These are phyloP conservation scores for Crucihimalaya himalaica DNA, from an alignment of 345 rosid species.

Conservation along the genomic window DNA sequence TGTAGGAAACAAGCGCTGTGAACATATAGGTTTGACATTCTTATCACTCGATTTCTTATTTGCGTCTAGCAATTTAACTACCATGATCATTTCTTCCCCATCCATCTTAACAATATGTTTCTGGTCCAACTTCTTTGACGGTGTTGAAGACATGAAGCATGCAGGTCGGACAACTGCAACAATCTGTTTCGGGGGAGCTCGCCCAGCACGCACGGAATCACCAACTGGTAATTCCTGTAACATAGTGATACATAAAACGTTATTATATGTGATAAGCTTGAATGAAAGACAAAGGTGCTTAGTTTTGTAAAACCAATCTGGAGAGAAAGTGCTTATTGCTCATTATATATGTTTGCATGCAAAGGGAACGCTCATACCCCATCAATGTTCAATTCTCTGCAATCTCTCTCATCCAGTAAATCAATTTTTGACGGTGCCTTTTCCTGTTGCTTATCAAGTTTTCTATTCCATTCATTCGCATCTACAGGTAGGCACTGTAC, in stretches of 20 bases:
- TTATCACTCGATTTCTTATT: constrained; percentile 4
- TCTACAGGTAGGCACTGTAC: constrained; percentile 49
- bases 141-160: constrained; percentile 41
- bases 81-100: constrained; percentile 53
- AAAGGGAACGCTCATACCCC: constrained; percentile 50
- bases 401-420: constrained; percentile 50
- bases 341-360: background rate
- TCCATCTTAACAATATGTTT: constrained; percentile 50
- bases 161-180: constrained; percentile 74
- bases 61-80: constrained; percentile 38
- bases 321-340: background rate
- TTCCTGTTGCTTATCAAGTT: constrained; percentile 48
- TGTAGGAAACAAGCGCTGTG: constrained; percentile 44
- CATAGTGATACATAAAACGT: constrained; percentile 3
- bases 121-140: constrained; percentile 53
- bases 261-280: background rate
- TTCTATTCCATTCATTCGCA: constrained; percentile 50
- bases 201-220: constrained; percentile 50
- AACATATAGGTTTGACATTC: constrained; percentile 35
- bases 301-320: background rate
- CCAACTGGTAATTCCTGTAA: constrained; percentile 56
- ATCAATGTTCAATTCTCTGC: constrained; percentile 51
- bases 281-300: background rate
- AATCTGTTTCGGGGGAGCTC: constrained; percentile 50
- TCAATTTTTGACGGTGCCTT: constrained; percentile 64